phyloP scores from a whole-genome alignment of 139 green algal species.

The Tetradesmus lagerheimii region DNA sequence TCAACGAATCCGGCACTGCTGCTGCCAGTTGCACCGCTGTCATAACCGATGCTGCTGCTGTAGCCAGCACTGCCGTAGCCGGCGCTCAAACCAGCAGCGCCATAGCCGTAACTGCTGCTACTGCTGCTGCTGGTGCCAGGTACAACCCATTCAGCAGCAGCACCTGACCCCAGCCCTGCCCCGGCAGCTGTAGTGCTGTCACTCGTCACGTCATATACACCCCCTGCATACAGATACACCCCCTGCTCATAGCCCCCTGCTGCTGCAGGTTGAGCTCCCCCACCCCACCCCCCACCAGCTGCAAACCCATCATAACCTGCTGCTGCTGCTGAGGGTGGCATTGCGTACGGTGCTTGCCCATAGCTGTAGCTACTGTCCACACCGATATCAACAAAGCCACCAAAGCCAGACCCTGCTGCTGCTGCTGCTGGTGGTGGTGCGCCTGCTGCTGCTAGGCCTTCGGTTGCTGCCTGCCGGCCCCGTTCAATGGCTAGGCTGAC shows the following conservation, averaged over 20 bases:
- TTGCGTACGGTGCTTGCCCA: background rate
- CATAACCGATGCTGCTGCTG: background rate
- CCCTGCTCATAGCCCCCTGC: background rate
- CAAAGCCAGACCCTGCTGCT: background rate
- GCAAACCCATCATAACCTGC: background rate
- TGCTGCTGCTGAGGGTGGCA: background rate
- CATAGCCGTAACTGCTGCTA: background rate
- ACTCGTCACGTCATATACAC: background rate
- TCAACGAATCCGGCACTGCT: background rate
- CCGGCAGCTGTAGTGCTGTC: background rate
- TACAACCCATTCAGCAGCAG: background rate
- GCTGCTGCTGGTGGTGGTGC: background rate
- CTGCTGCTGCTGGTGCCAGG: constrained; percentile 13
- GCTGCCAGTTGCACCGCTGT: constrained; percentile 9
- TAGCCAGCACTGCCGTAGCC: too few species aligned
- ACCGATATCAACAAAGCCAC: background rate
- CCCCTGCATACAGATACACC: background rate
- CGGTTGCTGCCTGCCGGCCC: constrained; percentile 51
- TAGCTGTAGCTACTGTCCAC: background rate
- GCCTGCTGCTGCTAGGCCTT: background rate
- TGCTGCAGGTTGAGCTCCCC: background rate
- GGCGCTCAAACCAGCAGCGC: background rate
- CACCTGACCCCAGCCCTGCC: background rate
- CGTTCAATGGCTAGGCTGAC: constrained; percentile 76
- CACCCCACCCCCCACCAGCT: background rate